Evolutionary conservation across 306 rosid species (phyloP).

Genomic region (Trichosanthes truncata): DNA sequence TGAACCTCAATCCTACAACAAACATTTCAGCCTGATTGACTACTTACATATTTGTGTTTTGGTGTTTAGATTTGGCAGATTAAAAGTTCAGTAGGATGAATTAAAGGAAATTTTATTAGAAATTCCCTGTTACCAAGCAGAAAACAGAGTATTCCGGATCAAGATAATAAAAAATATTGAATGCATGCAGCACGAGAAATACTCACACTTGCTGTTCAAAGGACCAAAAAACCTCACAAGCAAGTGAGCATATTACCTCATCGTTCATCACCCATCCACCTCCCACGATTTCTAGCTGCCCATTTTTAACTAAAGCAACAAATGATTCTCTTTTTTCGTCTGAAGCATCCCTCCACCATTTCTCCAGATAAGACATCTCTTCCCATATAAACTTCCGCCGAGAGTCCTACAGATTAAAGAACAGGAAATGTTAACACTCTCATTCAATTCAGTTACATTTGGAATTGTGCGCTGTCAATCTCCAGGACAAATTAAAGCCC

Average conservation of each 20-base stretch:
- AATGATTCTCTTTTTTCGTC: slow-evolving; percentile 54
- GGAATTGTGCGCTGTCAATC: background rate
- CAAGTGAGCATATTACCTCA: slow-evolving; percentile 51
- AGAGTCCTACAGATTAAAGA: slow-evolving; percentile 42
- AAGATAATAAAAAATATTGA: background rate
- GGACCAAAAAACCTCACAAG: background rate
- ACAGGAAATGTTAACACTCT: background rate
- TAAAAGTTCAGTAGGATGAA: background rate
- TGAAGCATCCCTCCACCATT: slow-evolving; percentile 96
- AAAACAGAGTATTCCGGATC: background rate
- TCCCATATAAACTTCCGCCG: slow-evolving; percentile 98
- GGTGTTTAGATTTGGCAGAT: background rate
- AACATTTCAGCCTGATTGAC: background rate
- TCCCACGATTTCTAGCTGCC: slow-evolving; percentile 97
- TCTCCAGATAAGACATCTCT: slow-evolving; percentile 97
- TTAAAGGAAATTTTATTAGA: background rate
- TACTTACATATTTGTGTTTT: background rate
- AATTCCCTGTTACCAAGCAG: background rate
- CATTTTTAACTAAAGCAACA: slow-evolving; percentile 52
- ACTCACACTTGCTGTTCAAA: background rate
- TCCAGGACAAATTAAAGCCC: background rate
- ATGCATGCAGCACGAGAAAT: background rate
- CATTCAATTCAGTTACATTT: background rate
- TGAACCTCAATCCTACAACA: too few relatives aligned
- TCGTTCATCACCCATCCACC: slow-evolving; percentile 99